phyloP scores from a whole-genome alignment of 2,329 filamentous ascomycete species.

The Parascedosporium putredinis region DNA sequence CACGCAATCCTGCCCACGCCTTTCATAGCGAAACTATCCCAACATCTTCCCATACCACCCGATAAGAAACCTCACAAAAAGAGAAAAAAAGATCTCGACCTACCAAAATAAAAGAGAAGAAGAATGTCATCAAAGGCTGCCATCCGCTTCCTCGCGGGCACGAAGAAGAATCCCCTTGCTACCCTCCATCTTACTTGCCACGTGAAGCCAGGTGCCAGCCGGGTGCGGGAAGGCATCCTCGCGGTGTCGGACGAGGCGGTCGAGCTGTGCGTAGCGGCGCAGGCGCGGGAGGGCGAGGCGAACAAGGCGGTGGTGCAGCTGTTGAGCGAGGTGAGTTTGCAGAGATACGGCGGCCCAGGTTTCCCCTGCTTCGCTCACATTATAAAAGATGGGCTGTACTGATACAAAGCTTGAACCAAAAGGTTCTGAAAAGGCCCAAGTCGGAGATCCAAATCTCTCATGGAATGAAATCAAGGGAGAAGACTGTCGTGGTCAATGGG shows the following conservation, averaged over 20 bases:
- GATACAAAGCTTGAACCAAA: neutral
- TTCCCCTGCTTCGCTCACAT: too few species aligned
- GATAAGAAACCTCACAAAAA: too few species aligned
- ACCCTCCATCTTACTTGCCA: slow-evolving; percentile 52
- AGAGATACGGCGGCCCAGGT: too few species aligned
- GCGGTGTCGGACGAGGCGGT: slow-evolving; percentile 45
- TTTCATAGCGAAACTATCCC: too few species aligned
- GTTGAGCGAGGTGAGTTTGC: slow-evolving; percentile 42
- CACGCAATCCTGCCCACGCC: too few species aligned
- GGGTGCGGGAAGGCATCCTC: slow-evolving; percentile 49
- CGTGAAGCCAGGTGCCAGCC: slow-evolving; percentile 56
- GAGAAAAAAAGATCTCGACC: too few species aligned
- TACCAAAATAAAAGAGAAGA: too few species aligned
- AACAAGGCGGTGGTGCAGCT: slow-evolving; percentile 56
- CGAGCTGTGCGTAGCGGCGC: slow-evolving; percentile 56
- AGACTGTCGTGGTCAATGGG: slow-evolving; percentile 40
- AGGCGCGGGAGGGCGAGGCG: slow-evolving; percentile 55
- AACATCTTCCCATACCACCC: too few species aligned
- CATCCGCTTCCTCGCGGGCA: slow-evolving; percentile 32
- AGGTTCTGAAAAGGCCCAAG: slow-evolving; percentile 47
- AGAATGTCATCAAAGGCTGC: slow-evolving; percentile 6
- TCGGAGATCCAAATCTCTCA: slow-evolving; percentile 52
- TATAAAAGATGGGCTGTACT: too few species aligned
- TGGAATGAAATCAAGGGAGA: slow-evolving; percentile 54
- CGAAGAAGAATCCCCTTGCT: slow-evolving; percentile 30